Percentiles rank a stretch among this genome's conserved stretches.
phyloP scores from a whole-genome alignment of 176 grass and related monocot genomes.

The Puccinellia tenuiflora region DNA sequence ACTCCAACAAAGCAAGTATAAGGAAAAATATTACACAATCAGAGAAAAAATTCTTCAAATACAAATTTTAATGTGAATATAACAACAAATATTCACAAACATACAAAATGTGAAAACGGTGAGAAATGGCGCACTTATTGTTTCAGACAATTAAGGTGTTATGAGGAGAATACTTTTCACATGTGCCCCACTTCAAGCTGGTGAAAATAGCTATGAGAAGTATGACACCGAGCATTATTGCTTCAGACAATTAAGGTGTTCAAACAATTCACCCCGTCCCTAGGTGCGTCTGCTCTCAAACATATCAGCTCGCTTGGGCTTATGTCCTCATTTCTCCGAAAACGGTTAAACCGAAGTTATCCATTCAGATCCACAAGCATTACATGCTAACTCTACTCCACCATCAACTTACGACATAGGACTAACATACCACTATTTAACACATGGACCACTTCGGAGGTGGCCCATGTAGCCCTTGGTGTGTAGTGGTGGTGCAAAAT shows the following conservation, averaged over 20 bases:
- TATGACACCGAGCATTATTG: neutral
- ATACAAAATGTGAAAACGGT: neutral
- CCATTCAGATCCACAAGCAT: neutral
- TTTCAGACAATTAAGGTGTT: too few relatives aligned
- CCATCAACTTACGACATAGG: neutral
- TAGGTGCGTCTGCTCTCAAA: neutral
- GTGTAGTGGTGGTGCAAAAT: neutral
- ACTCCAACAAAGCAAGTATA: neutral
- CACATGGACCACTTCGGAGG: neutral
- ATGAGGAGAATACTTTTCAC: neutral
- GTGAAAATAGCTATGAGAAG: neutral
- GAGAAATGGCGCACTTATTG: neutral
- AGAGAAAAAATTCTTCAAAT: neutral
- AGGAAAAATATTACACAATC: conserved; percentile 16
- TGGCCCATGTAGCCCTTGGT: neutral
- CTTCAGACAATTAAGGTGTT: neutral
- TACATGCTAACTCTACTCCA: neutral
- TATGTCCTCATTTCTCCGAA: neutral
- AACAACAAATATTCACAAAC: neutral
- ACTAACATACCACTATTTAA: neutral
- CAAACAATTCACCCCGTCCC: neutral
- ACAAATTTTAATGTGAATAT: neutral
- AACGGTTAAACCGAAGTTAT: neutral
- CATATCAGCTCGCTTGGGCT: neutral
- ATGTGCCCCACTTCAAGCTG: neutral